phyloP scores from a whole-genome alignment of 345 rosid genomes.

The Xanthoceras sorbifolium region DNA sequence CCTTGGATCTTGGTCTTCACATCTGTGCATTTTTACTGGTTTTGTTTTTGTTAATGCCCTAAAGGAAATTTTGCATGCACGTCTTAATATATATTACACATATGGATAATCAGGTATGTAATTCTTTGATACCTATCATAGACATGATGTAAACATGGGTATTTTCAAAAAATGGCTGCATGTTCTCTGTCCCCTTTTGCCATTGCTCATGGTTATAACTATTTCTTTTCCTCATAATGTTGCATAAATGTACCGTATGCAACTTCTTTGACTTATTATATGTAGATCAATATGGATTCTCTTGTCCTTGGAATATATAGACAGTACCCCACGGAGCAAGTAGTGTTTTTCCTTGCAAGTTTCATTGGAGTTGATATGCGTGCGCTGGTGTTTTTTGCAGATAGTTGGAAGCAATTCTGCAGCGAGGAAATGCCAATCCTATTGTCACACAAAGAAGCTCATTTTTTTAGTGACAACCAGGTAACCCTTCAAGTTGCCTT shows the following conservation, averaged over 20 bases:
- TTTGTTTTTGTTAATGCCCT: not conserved
- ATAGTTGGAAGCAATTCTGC: constrained; percentile 57
- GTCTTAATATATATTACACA: not conserved
- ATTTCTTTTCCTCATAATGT: not conserved
- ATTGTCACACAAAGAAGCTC: not conserved
- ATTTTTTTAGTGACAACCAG: not conserved
- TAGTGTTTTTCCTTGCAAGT: not conserved
- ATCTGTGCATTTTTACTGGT: not conserved
- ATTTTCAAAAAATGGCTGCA: not conserved
- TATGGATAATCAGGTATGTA: not conserved
- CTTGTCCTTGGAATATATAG: not conserved
- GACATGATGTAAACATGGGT: not conserved
- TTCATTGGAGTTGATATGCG: not conserved
- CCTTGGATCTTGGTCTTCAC: not conserved
- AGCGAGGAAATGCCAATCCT: not conserved
- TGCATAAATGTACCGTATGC: not conserved
- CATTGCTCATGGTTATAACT: not conserved
- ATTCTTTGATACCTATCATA: not conserved
- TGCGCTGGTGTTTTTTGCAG: constrained; percentile 38
- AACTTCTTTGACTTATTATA: not conserved
- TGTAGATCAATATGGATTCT: not conserved
- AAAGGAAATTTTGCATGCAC: no score
- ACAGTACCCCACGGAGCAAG: not conserved
- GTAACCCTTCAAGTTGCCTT: not conserved
- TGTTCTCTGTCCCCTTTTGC: not conserved